Base-by-base conservation (phyloP, 208 protist species). In the Herpetomonas tarakana region DNA sequence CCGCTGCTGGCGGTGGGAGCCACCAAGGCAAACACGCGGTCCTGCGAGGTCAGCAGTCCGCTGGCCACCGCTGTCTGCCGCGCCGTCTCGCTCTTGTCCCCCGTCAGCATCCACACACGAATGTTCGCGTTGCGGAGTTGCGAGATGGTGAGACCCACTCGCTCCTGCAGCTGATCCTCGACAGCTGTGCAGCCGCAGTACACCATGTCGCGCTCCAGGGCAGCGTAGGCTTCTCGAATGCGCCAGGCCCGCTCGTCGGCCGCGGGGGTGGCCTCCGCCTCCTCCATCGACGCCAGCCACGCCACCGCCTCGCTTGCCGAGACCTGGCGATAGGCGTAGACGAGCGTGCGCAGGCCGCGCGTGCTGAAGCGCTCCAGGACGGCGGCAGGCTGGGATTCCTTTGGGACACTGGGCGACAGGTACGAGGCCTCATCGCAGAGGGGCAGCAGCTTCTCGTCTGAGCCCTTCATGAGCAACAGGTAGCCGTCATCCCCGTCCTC, bases 61-160 rank as follows among this genome's bases (percentile, higher is more conserved):
- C 79, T 85, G 12, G 79, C 73, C n/a, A 86, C 66, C 27, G 86
- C 96, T 59, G 98, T 98, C 73, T 98, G 95, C 55, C 94, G 90
- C 26, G 98, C 97, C 44, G 98, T 99, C 76, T 98, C 88, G 49
- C 84, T 73, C 75, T 99, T 99, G 78, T 99, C 98, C 39, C 98
- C 98, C 29, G 98, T 99, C 45, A 99, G 74, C 96, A 98, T 97
- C 94, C 94, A 98, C 29, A 97, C 77, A 9, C 74, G 74, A 35
- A 98, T 94, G 39, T 83, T 78, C 28, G 91, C 92, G 41, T 81
- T 22, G 22, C 84, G 59, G 39, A 95, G 68, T 30, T 76, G 70
- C n/a, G 71, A 44, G 24, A 98, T 94, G 1, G 94, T 96, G 58
- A 86, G 75, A 14, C 86, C 65, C 18, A 99, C 97, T 30, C 74